These are phyloP conservation scores for Lipomyces kockii DNA, from an alignment of 805 yeast species.

Conservation along the genomic window DNA sequence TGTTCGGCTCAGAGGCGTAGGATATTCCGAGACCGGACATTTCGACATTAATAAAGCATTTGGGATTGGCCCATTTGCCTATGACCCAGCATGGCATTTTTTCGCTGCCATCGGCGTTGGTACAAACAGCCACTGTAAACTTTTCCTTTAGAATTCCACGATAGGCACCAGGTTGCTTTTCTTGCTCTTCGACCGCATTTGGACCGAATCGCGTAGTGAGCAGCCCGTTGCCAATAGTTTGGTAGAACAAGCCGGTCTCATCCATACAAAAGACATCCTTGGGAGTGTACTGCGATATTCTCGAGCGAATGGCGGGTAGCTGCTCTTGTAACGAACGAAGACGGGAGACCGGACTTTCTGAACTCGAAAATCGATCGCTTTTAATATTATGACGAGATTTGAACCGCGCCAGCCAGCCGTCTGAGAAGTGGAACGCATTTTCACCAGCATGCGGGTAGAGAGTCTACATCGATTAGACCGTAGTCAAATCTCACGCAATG, in stretches of 20 bases:
- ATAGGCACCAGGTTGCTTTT: not conserved
- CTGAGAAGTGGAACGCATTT: constrained; percentile 32
- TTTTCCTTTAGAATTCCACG: constrained; percentile 18
- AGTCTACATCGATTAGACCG: constrained; percentile 3
- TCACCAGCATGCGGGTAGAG: constrained; percentile 26
- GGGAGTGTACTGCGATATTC: constrained; percentile 24
- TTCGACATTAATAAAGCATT: constrained; percentile 26
- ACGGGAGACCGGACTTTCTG: constrained; percentile 5
- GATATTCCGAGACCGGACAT: constrained; percentile 16
- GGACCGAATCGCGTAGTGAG: not conserved
- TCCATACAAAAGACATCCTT: constrained; percentile 30
- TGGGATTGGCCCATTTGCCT: constrained; percentile 20
- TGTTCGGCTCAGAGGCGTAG: constrained; percentile 21
- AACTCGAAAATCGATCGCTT: constrained; percentile 7
- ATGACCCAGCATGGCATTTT: constrained; percentile 31
- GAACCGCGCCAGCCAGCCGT: constrained; percentile 36
- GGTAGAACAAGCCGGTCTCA: constrained; percentile 28
- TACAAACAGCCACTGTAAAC: constrained; percentile 21
- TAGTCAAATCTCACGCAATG: not conserved
- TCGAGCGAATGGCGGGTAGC: constrained; percentile 20
- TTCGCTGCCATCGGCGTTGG: constrained; percentile 32
- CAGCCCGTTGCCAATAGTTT: constrained; percentile 20
- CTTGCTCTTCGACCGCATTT: not conserved
- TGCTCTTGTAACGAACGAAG: constrained; percentile 16
- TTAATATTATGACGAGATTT: constrained; percentile 28